A percentile compares a stretch with the other conserved stretches of the same genome.
Conservation (phyloP, 1,284 basidiomycete species). For the Naganishia cerealis region DNA sequence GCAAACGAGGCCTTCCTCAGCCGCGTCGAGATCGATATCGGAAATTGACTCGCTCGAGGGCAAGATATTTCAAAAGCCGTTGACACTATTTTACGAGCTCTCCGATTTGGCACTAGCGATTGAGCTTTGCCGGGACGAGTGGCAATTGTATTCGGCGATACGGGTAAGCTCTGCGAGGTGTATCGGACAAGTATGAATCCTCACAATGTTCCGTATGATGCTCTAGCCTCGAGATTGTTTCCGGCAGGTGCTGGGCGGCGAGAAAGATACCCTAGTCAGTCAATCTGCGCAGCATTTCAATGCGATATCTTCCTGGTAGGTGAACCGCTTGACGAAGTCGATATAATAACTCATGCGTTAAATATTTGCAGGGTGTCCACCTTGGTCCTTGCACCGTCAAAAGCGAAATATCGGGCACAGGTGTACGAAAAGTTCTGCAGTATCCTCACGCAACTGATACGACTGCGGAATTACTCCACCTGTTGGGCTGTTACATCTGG, state of each 20-base stretch:
- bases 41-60: slow-evolving; percentile 32
- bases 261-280: slow-evolving; percentile 46
- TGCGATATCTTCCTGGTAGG: slow-evolving; percentile 50
- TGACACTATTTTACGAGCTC: slow-evolving; percentile 30
- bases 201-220: neutral
- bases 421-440: slow-evolving; percentile 51
- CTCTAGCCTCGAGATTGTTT: slow-evolving; percentile 48
- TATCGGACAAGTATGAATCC: neutral
- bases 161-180: slow-evolving; percentile 39
- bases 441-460: slow-evolving; percentile 50
- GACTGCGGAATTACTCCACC: slow-evolving; percentile 53
- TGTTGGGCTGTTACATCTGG: slow-evolving; percentile 52
- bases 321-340: neutral
- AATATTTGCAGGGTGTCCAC: slow-evolving; percentile 45
- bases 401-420: slow-evolving; percentile 50
- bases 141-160: slow-evolving; percentile 48
- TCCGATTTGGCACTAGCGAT: slow-evolving; percentile 44
- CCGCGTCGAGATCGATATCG: slow-evolving; percentile 30
- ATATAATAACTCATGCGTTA: neutral
- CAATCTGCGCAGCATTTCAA: slow-evolving; percentile 52
- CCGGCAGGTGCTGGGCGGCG: slow-evolving; percentile 52
- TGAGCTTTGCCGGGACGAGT: slow-evolving; percentile 52
- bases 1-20: slow-evolving; percentile 26
- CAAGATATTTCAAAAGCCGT: slow-evolving; percentile 27
- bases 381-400: slow-evolving; percentile 49